Evolutionary conservation across 441 rosid species (phyloP), one percentile per base, ranked within the genome.

Genomic region (Gossypium schwendimanii): DNA sequence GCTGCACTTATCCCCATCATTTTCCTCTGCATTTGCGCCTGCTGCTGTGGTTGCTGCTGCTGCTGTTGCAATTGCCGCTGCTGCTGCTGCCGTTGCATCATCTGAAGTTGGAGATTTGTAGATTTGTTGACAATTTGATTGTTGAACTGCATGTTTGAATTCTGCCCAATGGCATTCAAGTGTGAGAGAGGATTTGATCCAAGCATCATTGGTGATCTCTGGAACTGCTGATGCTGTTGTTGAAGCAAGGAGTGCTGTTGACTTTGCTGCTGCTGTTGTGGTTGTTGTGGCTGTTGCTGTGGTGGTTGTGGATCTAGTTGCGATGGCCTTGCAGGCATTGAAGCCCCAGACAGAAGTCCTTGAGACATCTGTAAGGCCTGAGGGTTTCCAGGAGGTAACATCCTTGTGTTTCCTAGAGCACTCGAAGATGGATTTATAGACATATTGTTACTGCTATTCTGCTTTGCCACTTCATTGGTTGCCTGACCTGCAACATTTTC

Each of bases 331-430:
- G 86, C 80, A 74, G 96, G 80, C 92, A 86, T 78, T 70, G 96
- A 83, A 76, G 77, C 90, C 57, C 88, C 89, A 55, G 95, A 76
- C 52, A 87, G 11, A 58, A 79, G 76, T 72, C 96, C 94, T 81
- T 89, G 97, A 78, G 97, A 83, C 86, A 89, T 90, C 74, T 87
- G 98, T 73, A 84, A 73, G 65, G 87, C 79, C 82, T 91, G 97
- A 62, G 90, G 75, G 73, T 87, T 96, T 72, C 91, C 87, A 69
- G 96, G 84, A 71, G 93, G 96, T 67, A 85, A 80, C 88, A 87
- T 87, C 81, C 98, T 86, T 54, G 85, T 71, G 69, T 83, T 89
- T 68, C 82, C 83, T 57, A 83, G 73, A 44, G 78, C 73, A 82
- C 84, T 90, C 69, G 85, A 86, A 52, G 91, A 73, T n/a, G 91